Conservation (phyloP, 139 green algal species). For the Edaphochlamys debaryana region DNA sequence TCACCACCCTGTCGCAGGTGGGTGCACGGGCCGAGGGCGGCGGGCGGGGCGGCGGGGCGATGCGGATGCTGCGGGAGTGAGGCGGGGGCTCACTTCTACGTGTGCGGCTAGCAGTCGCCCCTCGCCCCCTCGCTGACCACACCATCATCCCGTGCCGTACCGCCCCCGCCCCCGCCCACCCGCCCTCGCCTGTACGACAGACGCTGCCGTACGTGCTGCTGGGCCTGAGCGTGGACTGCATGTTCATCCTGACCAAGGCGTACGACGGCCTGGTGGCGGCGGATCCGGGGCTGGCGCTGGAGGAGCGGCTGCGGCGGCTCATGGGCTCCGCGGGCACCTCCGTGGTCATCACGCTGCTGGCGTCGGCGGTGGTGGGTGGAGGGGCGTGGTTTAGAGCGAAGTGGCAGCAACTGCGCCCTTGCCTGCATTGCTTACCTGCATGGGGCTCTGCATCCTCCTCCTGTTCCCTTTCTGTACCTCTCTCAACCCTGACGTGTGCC, state of each 20-base stretch:
- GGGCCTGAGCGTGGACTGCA: constrained; percentile 47
- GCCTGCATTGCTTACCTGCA: too few relatives aligned
- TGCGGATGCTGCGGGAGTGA: too few relatives aligned
- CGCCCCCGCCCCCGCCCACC: neutral
- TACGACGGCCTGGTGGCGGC: constrained; percentile 41
- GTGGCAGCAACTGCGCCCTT: too few relatives aligned
- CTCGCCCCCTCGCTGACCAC: too few relatives aligned
- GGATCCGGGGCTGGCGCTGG: constrained; percentile 8
- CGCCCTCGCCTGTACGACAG: neutral
- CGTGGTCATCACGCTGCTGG: constrained; percentile 45
- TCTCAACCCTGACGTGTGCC: too few relatives aligned
- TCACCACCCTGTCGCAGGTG: constrained; percentile 40
- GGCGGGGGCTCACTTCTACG: too few relatives aligned
- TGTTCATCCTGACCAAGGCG: constrained; percentile 51
- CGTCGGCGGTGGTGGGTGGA: constrained; percentile 20
- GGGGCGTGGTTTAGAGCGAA: too few relatives aligned
- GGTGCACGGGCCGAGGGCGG: neutral
- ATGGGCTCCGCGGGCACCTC: constrained; percentile 35
- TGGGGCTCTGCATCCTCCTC: too few relatives aligned
- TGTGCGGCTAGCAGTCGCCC: too few relatives aligned
- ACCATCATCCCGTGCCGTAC: too few relatives aligned
- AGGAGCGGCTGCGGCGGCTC: constrained; percentile 26
- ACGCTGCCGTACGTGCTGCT: constrained; percentile 55
- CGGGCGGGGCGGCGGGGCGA: neutral
- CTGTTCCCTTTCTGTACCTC: too few relatives aligned